Evolutionary conservation across 805 yeast species (phyloP).

Genomic region (Danielia oregonensis): DNA sequence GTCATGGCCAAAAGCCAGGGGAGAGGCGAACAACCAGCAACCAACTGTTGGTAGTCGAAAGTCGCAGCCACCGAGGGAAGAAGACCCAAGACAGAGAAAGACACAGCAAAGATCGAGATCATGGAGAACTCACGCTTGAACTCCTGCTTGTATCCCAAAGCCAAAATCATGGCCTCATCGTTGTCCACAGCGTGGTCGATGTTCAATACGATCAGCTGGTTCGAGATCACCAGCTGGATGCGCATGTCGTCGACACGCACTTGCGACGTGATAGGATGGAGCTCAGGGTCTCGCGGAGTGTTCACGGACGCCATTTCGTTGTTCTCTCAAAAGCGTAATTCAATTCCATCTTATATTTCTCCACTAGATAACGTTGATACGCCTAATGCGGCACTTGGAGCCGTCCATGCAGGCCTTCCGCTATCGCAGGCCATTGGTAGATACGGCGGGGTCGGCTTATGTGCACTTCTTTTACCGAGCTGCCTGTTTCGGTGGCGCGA

Average conservation of each 20-base stretch:
- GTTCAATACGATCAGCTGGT: slow-evolving; percentile 33
- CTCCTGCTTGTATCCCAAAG: slow-evolving; percentile 63
- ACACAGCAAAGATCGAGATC: slow-evolving; percentile 56
- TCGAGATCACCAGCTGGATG: slow-evolving; percentile 37
- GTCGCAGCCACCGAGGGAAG: slow-evolving; percentile 65
- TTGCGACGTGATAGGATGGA: slow-evolving; percentile 19
- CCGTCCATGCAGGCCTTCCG: slow-evolving; percentile 7
- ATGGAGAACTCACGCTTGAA: slow-evolving; percentile 56
- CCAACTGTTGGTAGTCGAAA: slow-evolving; percentile 56
- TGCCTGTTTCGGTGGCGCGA: too few relatives aligned
- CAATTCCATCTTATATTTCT: too few relatives aligned
- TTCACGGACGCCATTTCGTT: neutral
- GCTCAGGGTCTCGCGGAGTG: slow-evolving; percentile 8
- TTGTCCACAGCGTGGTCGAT: slow-evolving; percentile 45
- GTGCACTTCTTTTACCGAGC: too few relatives aligned
- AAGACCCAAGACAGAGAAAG: slow-evolving; percentile 61
- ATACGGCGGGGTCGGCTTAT: too few relatives aligned
- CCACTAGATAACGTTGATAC: too few relatives aligned
- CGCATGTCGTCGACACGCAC: slow-evolving; percentile 34
- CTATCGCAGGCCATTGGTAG: too few relatives aligned
- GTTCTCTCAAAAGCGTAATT: too few relatives aligned
- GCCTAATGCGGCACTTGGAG: too few relatives aligned
- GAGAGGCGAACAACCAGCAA: slow-evolving; percentile 59
- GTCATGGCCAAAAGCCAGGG: slow-evolving; percentile 57
- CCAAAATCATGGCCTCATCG: slow-evolving; percentile 53